Conservation (phyloP, 257 asterid species). For the Gardenia jasminoides region DNA sequence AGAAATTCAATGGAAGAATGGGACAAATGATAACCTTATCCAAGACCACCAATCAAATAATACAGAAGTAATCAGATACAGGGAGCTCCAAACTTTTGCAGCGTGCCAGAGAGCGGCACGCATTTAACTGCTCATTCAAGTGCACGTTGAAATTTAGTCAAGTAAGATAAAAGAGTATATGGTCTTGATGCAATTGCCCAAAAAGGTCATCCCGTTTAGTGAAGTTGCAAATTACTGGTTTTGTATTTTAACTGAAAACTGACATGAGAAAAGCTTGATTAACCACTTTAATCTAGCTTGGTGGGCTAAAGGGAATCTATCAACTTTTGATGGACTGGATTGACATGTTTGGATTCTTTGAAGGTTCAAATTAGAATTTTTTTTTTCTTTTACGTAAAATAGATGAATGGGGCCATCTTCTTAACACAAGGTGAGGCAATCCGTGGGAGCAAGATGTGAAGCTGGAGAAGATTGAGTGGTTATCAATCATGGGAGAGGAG, state of each 20-base stretch:
- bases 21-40: conserved; percentile 10
- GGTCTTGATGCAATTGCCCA: neutral
- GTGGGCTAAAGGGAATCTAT: too few species aligned
- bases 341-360: neutral
- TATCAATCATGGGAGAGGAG: neutral
- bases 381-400: too few species aligned
- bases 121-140: neutral
- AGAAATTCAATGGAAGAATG: neutral
- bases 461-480: neutral
- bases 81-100: neutral
- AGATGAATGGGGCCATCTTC: neutral
- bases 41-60: neutral
- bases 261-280: neutral
- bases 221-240: too few species aligned
- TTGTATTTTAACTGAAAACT: too few species aligned
- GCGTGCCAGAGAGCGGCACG: neutral
- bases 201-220: neutral
- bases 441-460: neutral
- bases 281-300: neutral
- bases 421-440: too few species aligned
- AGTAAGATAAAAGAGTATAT: neutral
- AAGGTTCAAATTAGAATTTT: too few species aligned
- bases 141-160: neutral
- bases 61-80: neutral
- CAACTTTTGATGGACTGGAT: neutral